Base-by-base conservation (phyloP, 2,329 filamentous ascomycete genomes). In the Aspergillus sojae region DNA sequence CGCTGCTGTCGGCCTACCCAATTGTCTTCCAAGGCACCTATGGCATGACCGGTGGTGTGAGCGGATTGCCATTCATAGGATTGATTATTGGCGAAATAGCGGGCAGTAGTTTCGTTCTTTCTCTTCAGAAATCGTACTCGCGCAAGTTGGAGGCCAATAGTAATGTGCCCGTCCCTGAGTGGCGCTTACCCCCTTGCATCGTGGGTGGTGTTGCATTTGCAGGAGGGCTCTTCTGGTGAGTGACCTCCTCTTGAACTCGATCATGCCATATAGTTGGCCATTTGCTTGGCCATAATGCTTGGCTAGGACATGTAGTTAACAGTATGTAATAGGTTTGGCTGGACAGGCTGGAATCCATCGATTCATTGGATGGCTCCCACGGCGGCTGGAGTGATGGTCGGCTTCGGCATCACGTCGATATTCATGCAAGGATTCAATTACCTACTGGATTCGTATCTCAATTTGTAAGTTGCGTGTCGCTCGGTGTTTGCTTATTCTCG, bases 341-440 rank as follows among this genome's bases (percentile, higher is more conserved):
- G 71, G 71, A 67, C 70, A 1, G 70, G 70, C 0, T 70, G 59
- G 41, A 62, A 53, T 5, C 53, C 56, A 5, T 64, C 64, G 3
- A 65, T 71, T 16, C 69, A 71, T 59, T 73, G 70, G 70, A 68
- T 71, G 62, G 68, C 62, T 0, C 70, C 71, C 7, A 70, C 67
- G 5, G 62, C 67, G 6, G 58, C 69, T 6, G 68, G 70, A 1
- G 62, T 71, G 1, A 12, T 70, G 5, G 65, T 69, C 3, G 71
- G 71, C 0, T 72, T 73, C 43, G 70, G 71, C 4, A 52, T 72
- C 9, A 65, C 71, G 0, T 63, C 68, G 0, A 72, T 73, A 23
- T 72, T 72, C 57, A 68, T 70, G 63, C 68, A 68, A 41, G 62
- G 66, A 3, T 70, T 70, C 45, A 72, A 72, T 21, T 70, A 71